A percentile compares a stretch with the other conserved stretches of the same genome.
Conservation (phyloP, 2,329 filamentous ascomycete species). For the Colletotrichum sp. region DNA sequence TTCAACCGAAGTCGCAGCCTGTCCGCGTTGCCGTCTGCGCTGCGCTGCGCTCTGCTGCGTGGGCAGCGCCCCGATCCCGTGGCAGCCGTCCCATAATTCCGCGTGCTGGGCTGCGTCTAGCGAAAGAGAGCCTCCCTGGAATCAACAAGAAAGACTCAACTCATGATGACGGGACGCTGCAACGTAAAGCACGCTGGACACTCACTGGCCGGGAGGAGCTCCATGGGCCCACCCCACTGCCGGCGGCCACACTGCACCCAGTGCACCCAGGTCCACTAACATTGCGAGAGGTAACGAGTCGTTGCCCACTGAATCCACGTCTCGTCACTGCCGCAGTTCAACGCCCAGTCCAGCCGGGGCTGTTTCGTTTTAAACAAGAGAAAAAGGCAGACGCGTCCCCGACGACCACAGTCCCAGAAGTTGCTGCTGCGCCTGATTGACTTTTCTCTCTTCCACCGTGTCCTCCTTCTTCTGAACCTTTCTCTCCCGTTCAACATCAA, state of each 20-base stretch:
- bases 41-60: background rate
- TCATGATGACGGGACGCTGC: background rate
- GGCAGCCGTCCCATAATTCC: background rate
- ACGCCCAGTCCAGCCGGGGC: conserved; percentile 11
- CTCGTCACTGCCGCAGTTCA: conserved; percentile 21
- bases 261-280: background rate
- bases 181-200: background rate
- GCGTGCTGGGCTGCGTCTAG: background rate
- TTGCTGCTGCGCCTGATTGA: background rate
- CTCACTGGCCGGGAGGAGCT: background rate
- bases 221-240: background rate
- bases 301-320: conserved; percentile 18
- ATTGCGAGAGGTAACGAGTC: conserved; percentile 7
- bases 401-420: background rate
- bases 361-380: conserved; percentile 19
- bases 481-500: background rate
- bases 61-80: background rate
- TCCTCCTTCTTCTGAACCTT: background rate
- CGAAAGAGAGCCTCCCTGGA: background rate
- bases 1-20: conserved; percentile 16
- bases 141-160: background rate
- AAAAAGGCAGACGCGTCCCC: conserved; percentile 19
- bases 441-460: background rate
- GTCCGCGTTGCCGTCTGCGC: background rate
- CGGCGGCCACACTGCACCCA: background rate